A percentile compares a stretch with the other conserved stretches of the same genome.
Conservation (phyloP, 495 filamentous ascomycete genomes). For the Bryoglossum gracile region DNA sequence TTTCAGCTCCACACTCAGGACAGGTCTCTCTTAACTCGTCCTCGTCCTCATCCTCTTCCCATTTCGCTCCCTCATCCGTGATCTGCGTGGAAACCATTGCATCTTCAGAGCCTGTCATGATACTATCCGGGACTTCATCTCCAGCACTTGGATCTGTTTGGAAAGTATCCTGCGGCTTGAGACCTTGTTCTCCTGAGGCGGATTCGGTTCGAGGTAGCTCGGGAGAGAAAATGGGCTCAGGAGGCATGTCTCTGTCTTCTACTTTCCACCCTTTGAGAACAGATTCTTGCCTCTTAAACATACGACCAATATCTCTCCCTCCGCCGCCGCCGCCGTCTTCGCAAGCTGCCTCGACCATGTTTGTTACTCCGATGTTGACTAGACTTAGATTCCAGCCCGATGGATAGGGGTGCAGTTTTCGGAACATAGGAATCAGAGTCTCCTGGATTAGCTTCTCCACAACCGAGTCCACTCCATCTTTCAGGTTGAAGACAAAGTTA, state of each 20-base stretch:
- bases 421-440: conserved; percentile 59
- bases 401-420: conserved; percentile 55
- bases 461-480: conserved; percentile 45
- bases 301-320: conserved; percentile 52
- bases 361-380: conserved; percentile 80
- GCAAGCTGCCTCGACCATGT: conserved; percentile 61
- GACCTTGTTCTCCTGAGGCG: no score
- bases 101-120: conserved; percentile 25
- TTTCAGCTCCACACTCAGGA: conserved; percentile 49
- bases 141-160: conserved; percentile 24
- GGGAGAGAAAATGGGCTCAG: conserved; percentile 18
- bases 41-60: conserved; percentile 28
- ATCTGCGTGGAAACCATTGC: conserved; percentile 20
- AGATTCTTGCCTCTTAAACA: conserved; percentile 63
- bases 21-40: conserved; percentile 35
- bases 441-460: conserved; percentile 66
- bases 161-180: not conserved
- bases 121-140: conserved; percentile 17
- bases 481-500: conserved; percentile 57
- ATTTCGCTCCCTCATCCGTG: conserved; percentile 17
- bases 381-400: conserved; percentile 69
- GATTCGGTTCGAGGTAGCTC: not conserved
- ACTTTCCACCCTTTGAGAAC: conserved; percentile 57
- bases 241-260: conserved; percentile 36
- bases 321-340: conserved; percentile 43